A percentile compares a stretch with the other conserved stretches of the same genome.
Conservation (phyloP, 768 basidiomycete genomes). For the Lactarius sanguifluus region DNA sequence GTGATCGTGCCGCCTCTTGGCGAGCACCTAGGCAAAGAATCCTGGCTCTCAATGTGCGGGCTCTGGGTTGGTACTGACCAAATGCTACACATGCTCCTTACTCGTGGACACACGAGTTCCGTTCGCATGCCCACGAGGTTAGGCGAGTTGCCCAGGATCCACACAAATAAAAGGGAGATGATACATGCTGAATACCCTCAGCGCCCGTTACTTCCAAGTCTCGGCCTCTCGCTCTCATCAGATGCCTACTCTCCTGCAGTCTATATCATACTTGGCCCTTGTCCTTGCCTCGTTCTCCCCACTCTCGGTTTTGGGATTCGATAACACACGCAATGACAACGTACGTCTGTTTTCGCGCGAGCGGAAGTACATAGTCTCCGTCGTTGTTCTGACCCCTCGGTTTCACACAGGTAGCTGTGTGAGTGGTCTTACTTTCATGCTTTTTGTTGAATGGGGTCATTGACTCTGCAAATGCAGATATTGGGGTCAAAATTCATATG, state of each 20-base stretch:
- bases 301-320: constrained; percentile 33
- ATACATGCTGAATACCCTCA: background rate
- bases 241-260: background rate
- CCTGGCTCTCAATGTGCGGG: background rate
- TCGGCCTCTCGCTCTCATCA: background rate
- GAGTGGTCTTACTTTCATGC: constrained; percentile 17
- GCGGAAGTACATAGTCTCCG: background rate
- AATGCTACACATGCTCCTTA: background rate
- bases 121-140: background rate
- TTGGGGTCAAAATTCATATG: constrained; percentile 62
- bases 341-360: constrained; percentile 32
- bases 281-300: background rate
- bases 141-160: background rate
- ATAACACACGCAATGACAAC: constrained; percentile 42
- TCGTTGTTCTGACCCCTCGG: constrained; percentile 11
- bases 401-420: constrained; percentile 34
- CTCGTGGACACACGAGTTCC: background rate
- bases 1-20: background rate
- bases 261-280: background rate
- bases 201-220: background rate
- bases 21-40: background rate
- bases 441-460: background rate
- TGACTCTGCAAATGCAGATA: constrained; percentile 38
- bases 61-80: background rate
- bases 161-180: background rate